phyloP scores from a whole-genome alignment of 805 yeast genomes.

The Clavispora asparagi region DNA sequence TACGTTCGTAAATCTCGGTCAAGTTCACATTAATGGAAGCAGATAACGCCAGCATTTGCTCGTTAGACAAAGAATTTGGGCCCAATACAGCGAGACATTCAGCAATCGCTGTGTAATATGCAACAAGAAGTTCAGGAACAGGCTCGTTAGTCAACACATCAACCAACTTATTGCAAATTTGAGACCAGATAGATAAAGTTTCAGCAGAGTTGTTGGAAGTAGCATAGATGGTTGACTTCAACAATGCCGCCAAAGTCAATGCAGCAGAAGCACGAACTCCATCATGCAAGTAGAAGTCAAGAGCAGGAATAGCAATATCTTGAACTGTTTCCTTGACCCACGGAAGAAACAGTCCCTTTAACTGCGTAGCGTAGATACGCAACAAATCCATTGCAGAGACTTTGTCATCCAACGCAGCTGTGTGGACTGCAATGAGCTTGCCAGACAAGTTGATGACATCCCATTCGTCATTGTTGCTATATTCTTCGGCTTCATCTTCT shows the following conservation, averaged over 20 bases:
- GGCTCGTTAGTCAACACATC: slow-evolving; percentile 72
- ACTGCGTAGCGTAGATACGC: slow-evolving; percentile 76
- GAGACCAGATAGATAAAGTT: slow-evolving; percentile 65
- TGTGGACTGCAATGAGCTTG: slow-evolving; percentile 89
- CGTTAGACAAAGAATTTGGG: slow-evolving; percentile 50
- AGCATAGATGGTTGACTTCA: slow-evolving; percentile 56
- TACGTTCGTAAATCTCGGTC: slow-evolving; percentile 64
- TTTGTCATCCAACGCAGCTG: slow-evolving; percentile 91
- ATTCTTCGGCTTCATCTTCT: slow-evolving; percentile 80
- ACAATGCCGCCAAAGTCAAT: slow-evolving; percentile 69
- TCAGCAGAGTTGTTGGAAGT: slow-evolving; percentile 54
- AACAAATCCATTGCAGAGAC: slow-evolving; percentile 87
- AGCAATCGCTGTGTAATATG: slow-evolving; percentile 68
- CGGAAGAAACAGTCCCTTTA: slow-evolving; percentile 77
- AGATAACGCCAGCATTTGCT: slow-evolving; percentile 53
- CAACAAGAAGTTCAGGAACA: slow-evolving; percentile 73
- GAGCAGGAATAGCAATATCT: slow-evolving; percentile 80
- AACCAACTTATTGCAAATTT: slow-evolving; percentile 61
- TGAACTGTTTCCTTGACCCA: slow-evolving; percentile 74
- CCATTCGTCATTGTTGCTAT: slow-evolving; percentile 86
- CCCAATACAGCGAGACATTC: slow-evolving; percentile 66
- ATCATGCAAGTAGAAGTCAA: slow-evolving; percentile 88
- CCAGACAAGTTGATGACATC: slow-evolving; percentile 90
- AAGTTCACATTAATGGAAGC: slow-evolving; percentile 57
- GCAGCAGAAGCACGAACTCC: slow-evolving; percentile 94